Evolutionary conservation across 805 yeast species (phyloP), one percentile per base, ranked within the genome.

Genomic region (Suhomyces canberraensis): DNA sequence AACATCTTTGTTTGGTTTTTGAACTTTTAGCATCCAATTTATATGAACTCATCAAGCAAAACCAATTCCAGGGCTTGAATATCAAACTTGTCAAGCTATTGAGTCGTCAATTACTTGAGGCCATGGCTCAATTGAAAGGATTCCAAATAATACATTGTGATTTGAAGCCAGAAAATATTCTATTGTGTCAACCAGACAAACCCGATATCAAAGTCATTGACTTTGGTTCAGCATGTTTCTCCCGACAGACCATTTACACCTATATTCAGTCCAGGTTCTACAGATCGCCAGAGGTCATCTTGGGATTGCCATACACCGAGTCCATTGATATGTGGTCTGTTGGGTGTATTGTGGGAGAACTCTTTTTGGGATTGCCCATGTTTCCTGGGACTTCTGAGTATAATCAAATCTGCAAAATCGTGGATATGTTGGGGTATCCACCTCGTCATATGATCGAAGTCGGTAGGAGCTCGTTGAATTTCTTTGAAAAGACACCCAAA

Each of bases 281-380:
- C 63, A 73, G 98, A 44, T 85, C 95, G 2, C 98, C 98, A 0
- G 98, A 91, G 58, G 95, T 91, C 15, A 78, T 93, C 3, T 64
- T 91, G 15, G 98, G 98, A 0, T 68, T 91, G 29, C 95, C 96
- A 4, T 91, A 93, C 54, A 84, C 96, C 1, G 78, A 95, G 8
- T 79, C 95, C 5, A 91, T 93, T 36, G 98, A 91, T 58, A 88
- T 91, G 79, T 93, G 99, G 99, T 91, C 98, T 0, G 66, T 90
- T 29, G 98, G 96, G 0, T 85, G 97, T 56, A 87, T 93, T 34
- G 78, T 88, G 22, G 95, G 93, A 1, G 99, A 93, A 59, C 65
- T 91, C 32, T 90, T 84, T 48, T 61, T 91, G 35, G 98, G 98
- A 1, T 70, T 91, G 38, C 98, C 98, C 1, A 71, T 91, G 47